Evolutionary conservation across 2,329 filamentous ascomycete genomes (phyloP), one percentile per base, ranked within the genome.

Genomic region (Cladosporium sp.): DNA sequence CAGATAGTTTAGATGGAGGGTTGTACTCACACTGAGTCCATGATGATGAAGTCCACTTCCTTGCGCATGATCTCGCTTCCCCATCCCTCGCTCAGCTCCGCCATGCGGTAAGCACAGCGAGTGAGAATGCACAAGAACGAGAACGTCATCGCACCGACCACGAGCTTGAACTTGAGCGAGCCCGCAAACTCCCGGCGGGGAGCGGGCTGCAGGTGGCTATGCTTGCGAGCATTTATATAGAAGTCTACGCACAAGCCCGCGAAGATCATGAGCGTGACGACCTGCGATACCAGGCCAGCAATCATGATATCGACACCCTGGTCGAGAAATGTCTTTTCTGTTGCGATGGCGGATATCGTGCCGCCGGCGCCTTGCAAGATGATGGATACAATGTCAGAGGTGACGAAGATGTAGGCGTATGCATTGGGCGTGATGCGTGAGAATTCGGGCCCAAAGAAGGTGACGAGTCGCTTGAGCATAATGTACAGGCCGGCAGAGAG

Each of bases 331-430:
- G 2, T 78, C 71, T 50, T 84, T 1, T 52, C 49, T 10, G 49
- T 52, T 3, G 49, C 49, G 12, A 74, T 18, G 77, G 74, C 29
- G 80, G 72, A 4, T 75, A 80, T 77, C 1, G 76, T 84, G 65
- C 85, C 85, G 18, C 85, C 85, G 5, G 79, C 79, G 10, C 82
- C 84, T 72, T 88, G 86, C 7, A 87, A 75, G 12, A 85, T 69
- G 7, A 88, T 78, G 14, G 83, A 85, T 40, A 85, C 69, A 46
- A 87, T 70, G 69, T 88, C 86, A 69, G 83, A 85, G 12, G 76
- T 70, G 67, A 88, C 82, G 74, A 88, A 88, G 57, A 86, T 81
- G 73, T 82, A 81, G 11, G 85, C 86, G 80, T 67, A 73, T 50
- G 67, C 67, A 53, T 68, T 67, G 11, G 73, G 72, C 23, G 72